A percentile compares a stretch with the other conserved stretches of the same genome.
Evolutionary conservation across 2,329 filamentous ascomycete species (phyloP).

Genomic region (Raffaelea ambrosiae): DNA sequence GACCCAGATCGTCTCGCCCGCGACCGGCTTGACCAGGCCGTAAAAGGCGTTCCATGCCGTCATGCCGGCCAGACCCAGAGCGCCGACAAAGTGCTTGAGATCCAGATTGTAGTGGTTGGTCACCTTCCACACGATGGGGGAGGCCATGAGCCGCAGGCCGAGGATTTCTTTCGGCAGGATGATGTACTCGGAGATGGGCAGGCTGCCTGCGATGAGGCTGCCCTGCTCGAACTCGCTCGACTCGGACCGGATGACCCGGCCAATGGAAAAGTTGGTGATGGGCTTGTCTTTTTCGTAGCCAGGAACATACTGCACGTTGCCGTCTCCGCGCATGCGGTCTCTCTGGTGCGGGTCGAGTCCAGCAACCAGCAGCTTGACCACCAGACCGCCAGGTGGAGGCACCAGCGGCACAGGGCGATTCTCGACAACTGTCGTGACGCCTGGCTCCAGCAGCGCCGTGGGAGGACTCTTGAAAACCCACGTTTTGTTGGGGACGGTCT

Average conservation of each 20-base stretch:
- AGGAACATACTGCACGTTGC: slow-evolving; percentile 59
- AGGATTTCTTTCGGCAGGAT: slow-evolving; percentile 27
- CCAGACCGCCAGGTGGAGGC: slow-evolving; percentile 55
- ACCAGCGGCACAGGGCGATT: slow-evolving; percentile 54
- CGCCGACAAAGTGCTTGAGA: slow-evolving; percentile 59
- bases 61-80: slow-evolving; percentile 42
- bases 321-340: slow-evolving; percentile 61
- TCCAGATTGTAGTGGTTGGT: slow-evolving; percentile 62
- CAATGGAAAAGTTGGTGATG: slow-evolving; percentile 55
- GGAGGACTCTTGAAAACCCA: slow-evolving; percentile 66
- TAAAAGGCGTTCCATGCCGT: slow-evolving; percentile 50
- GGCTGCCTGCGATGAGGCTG: slow-evolving; percentile 47
- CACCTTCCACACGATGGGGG: slow-evolving; percentile 44
- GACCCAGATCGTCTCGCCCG: slow-evolving; percentile 73
- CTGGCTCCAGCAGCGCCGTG: slow-evolving; percentile 55
- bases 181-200: background rate
- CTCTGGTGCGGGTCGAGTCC: slow-evolving; percentile 82
- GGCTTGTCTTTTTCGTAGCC: slow-evolving; percentile 55
- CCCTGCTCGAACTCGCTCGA: slow-evolving; percentile 51
- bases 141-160: slow-evolving; percentile 59
- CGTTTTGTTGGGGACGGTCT: slow-evolving; percentile 51
- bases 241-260: slow-evolving; percentile 64
- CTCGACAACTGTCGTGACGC: slow-evolving; percentile 62
- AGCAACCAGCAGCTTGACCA: slow-evolving; percentile 60
- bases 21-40: slow-evolving; percentile 63